These are phyloP conservation scores for Neurospora sp. DNA, from an alignment of 495 filamentous ascomycete genomes.

Conservation along the genomic window DNA sequence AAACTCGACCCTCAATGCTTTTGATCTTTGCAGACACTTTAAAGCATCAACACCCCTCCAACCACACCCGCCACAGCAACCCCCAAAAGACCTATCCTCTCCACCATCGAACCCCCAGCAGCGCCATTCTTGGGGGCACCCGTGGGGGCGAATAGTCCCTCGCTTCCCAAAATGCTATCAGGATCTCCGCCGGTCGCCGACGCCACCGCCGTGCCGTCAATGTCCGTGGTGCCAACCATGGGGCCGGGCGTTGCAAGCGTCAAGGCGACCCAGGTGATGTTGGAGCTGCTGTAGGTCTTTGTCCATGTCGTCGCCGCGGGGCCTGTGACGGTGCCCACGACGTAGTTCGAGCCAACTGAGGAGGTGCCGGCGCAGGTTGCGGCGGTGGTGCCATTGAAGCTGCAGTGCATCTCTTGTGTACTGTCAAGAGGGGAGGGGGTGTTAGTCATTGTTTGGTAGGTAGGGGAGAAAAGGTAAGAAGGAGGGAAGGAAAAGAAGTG, in stretches of 20 bases:
- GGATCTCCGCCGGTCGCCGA: conserved; percentile 1
- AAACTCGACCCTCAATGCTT: not conserved
- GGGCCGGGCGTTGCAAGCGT: conserved; percentile 24
- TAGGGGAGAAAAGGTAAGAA: not conserved
- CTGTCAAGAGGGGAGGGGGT: conserved; percentile 9
- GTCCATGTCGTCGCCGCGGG: conserved; percentile 24
- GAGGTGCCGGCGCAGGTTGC: conserved; percentile 31
- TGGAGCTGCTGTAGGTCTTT: conserved; percentile 17
- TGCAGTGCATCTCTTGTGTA: conserved; percentile 23
- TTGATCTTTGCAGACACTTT: not conserved
- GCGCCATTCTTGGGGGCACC: conserved; percentile 1
- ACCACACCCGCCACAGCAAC: not conserved
- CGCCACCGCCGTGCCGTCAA: conserved; percentile 11
- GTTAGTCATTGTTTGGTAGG: not conserved
- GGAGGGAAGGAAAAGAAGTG: not conserved
- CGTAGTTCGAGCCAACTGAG: conserved; percentile 15
- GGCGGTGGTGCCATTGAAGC: conserved; percentile 20
- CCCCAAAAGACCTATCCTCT: not conserved
- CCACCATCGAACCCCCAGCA: not conserved
- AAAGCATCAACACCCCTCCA: not conserved
- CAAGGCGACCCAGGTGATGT: conserved; percentile 26
- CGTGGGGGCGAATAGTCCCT: not conserved
- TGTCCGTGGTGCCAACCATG: conserved; percentile 10
- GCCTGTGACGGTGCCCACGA: conserved; percentile 19
- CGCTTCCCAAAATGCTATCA: conserved; percentile 4